These are phyloP conservation scores for Globisporangium paroecandrum DNA, from an alignment of 352 stramenopile species.

Conservation along the genomic window DNA sequence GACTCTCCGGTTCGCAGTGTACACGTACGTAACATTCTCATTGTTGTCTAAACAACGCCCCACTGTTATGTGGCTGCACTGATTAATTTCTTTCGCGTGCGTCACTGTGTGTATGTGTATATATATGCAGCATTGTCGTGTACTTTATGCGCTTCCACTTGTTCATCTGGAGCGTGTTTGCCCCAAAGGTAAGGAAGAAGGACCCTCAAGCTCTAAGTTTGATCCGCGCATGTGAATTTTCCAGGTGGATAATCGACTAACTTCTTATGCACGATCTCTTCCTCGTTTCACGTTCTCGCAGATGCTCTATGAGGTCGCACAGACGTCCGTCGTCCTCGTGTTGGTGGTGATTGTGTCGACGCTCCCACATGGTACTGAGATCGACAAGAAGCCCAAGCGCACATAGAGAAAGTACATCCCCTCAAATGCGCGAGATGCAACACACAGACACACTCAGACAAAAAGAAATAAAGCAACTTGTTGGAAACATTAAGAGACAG, in stretches of 20 bases:
- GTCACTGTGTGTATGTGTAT: constrained; percentile 3
- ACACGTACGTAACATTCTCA: constrained; percentile 39
- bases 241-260: not conserved
- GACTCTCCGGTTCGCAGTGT: constrained; percentile 55
- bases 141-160: constrained; percentile 89
- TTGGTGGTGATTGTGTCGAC: constrained; percentile 19
- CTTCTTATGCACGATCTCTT: not conserved
- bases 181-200: constrained; percentile 61
- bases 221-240: too few relatives aligned
- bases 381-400: not conserved
- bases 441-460: not conserved
- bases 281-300: constrained; percentile 17
- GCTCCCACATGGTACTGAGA: not conserved
- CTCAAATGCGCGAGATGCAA: not conserved
- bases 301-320: constrained; percentile 77
- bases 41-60: not conserved
- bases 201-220: too few relatives aligned
- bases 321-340: constrained; percentile 36
- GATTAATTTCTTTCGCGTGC: not conserved
- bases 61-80: not conserved
- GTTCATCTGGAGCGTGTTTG: constrained; percentile 91
- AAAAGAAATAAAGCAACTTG: constrained; percentile 7
- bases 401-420: not conserved
- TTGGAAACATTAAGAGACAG: not conserved
- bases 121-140: constrained; percentile 57